Conservation (phyloP, 306 rosid species). For the Ziziphus jujuba region DNA sequence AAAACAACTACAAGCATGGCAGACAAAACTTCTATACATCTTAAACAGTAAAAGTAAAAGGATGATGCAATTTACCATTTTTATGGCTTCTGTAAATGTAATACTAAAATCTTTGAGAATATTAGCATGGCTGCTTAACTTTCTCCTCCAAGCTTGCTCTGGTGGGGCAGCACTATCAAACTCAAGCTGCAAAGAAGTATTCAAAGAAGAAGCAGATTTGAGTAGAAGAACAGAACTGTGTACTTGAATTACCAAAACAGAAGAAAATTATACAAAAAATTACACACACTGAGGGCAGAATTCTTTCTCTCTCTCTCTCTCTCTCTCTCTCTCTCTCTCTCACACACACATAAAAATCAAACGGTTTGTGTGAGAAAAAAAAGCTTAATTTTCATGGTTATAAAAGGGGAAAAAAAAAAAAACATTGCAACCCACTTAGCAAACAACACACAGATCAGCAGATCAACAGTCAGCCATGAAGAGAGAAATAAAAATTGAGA, state of each 20-base stretch:
- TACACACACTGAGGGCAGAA: too few species aligned
- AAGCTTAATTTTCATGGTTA: too few species aligned
- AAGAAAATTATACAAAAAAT: neutral
- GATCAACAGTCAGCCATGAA: too few species aligned
- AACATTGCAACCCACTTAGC: too few species aligned
- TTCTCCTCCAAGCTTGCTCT: conserved; percentile 96
- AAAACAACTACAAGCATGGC: conserved; percentile 10
- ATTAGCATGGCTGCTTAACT: conserved; percentile 87
- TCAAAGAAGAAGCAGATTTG: conserved; percentile 17
- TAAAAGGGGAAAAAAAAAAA: too few species aligned
- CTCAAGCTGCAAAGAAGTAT: conserved; percentile 63
- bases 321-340: too few species aligned
- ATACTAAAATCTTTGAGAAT: conserved; percentile 88
- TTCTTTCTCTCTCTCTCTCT: too few species aligned
- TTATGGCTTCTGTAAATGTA: conserved; percentile 89
- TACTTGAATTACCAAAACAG: neutral
- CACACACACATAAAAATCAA: too few species aligned
- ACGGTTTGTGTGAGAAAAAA: too few species aligned
- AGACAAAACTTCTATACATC: neutral
- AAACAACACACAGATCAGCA: too few species aligned
- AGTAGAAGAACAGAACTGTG: neutral
- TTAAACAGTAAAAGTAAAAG: conserved; percentile 10
- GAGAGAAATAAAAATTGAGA: too few species aligned
- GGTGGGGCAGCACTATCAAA: conserved; percentile 96
- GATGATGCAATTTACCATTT: conserved; percentile 61